Conservation (phyloP, 257 asterid species). For the Solanum sitiens region DNA sequence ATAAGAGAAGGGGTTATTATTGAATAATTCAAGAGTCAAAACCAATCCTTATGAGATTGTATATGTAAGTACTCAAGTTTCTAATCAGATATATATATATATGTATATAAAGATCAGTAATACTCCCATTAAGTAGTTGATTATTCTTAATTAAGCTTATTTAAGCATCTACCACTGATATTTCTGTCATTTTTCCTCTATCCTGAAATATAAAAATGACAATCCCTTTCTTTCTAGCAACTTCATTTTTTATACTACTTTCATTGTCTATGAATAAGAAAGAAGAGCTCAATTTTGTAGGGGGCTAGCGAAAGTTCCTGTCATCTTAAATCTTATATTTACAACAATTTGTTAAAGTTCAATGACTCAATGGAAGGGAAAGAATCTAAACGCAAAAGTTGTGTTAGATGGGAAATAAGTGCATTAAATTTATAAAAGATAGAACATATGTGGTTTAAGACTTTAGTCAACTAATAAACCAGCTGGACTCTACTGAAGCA, state of each 20-base stretch:
- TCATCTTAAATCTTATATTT: neutral
- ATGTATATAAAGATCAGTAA: neutral
- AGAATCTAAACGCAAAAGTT: neutral
- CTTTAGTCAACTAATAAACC: neutral
- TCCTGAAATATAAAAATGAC: neutral
- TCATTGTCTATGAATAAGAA: neutral
- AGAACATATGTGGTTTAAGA: neutral
- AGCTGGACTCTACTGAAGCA: neutral
- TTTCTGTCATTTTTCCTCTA: neutral
- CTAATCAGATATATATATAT: neutral
- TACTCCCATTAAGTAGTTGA: neutral
- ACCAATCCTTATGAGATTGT: neutral
- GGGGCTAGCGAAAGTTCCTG: neutral
- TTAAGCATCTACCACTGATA: neutral
- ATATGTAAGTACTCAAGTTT: neutral
- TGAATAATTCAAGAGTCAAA: neutral
- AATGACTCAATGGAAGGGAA: neutral
- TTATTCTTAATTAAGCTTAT: neutral
- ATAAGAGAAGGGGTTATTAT: neutral
- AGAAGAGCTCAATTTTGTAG: neutral
- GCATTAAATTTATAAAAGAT: neutral
- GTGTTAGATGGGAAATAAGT: neutral
- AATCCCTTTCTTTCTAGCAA: neutral
- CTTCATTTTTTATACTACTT: neutral
- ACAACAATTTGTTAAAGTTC: neutral